Percentiles rank a stretch among this genome's conserved stretches.
Conservation (phyloP, 2,329 filamentous ascomycete species). For the Monosporascus sp. region DNA sequence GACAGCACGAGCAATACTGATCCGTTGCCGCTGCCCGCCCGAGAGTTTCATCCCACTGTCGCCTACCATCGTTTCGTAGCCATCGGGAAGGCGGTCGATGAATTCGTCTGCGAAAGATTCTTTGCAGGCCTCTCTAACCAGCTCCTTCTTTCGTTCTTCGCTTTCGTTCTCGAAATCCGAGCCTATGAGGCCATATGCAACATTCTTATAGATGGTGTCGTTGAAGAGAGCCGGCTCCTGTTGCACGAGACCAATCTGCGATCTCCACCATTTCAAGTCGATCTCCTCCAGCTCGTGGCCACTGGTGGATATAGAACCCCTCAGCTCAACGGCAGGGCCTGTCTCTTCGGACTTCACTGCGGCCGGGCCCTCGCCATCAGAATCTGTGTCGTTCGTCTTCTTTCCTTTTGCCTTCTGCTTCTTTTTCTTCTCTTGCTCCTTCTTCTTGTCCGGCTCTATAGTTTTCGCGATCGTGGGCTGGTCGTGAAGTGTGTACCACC, state of each 20-base stretch:
- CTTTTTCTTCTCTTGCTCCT: conserved; percentile 34
- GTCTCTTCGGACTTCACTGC: conserved; percentile 24
- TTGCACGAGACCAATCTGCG: conserved; percentile 59
- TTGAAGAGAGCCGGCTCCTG: conserved; percentile 67
- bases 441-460: conserved; percentile 40
- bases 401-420: conserved; percentile 21
- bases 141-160: conserved; percentile 49
- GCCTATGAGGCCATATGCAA: conserved; percentile 52
- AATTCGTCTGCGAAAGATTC: conserved; percentile 68
- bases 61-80: conserved; percentile 69
- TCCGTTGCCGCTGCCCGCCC: conserved; percentile 79
- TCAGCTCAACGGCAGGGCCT: conserved; percentile 40
- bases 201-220: conserved; percentile 57
- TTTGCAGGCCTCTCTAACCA: conserved; percentile 59
- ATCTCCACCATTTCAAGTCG: conserved; percentile 58
- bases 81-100: conserved; percentile 56
- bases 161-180: conserved; percentile 46
- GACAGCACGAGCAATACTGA: conserved; percentile 72
- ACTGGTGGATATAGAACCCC: conserved; percentile 48
- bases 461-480: conserved; percentile 47
- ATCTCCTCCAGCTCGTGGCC: conserved; percentile 50
- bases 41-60: conserved; percentile 73
- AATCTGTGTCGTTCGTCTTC: conserved; percentile 24
- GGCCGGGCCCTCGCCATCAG: conserved; percentile 18
- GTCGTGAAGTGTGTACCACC: conserved; percentile 62